A percentile compares a stretch with the other conserved stretches of the same genome.
These are phyloP conservation scores for Verbascum thapsus DNA, from an alignment of 257 asterid genomes.

Conservation along the genomic window DNA sequence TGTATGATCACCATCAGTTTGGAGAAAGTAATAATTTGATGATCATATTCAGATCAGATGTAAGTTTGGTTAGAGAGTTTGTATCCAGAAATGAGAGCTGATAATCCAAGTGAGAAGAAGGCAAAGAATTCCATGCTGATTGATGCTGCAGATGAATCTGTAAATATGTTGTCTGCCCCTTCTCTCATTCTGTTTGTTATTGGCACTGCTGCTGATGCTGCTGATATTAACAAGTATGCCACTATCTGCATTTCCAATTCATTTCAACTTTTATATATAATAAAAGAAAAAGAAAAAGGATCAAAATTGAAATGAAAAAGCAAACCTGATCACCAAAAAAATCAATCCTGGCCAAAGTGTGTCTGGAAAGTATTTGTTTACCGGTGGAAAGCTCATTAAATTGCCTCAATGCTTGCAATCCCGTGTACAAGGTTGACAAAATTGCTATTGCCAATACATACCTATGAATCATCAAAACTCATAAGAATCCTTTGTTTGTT, in stretches of 20 bases:
- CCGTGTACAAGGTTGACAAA: slow-evolving; percentile 69
- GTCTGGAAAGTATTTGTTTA: slow-evolving; percentile 37
- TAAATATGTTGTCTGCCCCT: slow-evolving; percentile 78
- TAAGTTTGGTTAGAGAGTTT: slow-evolving; percentile 73
- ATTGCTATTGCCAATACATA: slow-evolving; percentile 80
- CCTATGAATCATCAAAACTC: slow-evolving; percentile 36
- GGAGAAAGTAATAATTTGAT: no score
- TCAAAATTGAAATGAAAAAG: background rate
- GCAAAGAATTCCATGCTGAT: slow-evolving; percentile 85
- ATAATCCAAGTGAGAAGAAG: slow-evolving; percentile 64
- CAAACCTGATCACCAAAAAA: slow-evolving; percentile 89
- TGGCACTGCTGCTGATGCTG: slow-evolving; percentile 93
- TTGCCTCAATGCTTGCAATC: slow-evolving; percentile 60
- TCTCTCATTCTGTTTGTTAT: slow-evolving; percentile 75
- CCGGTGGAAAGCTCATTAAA: slow-evolving; percentile 48
- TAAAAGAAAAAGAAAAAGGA: background rate
- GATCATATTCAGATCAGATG: slow-evolving; percentile 63
- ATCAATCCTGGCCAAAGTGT: slow-evolving; percentile 42
- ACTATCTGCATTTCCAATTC: slow-evolving; percentile 50
- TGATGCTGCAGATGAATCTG: slow-evolving; percentile 87
- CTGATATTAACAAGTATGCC: slow-evolving; percentile 79
- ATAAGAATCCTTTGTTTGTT: background rate
- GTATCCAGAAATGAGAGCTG: slow-evolving; percentile 82
- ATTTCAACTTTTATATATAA: no score
- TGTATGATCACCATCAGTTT: slow-evolving; percentile 5